Evolutionary conservation across 2,329 filamentous ascomycete species (phyloP), one percentile per base, ranked within the genome.

Genomic region (Passalora sequoiae): DNA sequence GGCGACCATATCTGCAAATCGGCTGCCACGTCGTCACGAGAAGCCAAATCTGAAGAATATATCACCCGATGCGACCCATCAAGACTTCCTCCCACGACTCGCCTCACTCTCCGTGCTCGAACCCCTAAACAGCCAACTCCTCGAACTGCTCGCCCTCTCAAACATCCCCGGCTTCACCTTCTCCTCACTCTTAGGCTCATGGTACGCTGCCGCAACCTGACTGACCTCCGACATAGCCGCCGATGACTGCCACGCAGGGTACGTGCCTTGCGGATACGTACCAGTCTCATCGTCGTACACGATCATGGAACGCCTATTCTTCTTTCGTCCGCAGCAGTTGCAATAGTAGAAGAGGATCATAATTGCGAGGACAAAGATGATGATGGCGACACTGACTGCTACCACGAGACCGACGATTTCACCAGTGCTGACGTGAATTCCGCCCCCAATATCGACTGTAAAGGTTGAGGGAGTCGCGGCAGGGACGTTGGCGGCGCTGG

Each of bases 361-460:
- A 15, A 40, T 15, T 6, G 38, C 38, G 8, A 40, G 28, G 27
- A 40, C 21, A 27, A 40, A 40, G 25, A 40, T 17, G 13, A 40
- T 40, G 30, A 40, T 40, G 17, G 27, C 38, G 25, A 40, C 38
- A 13, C 19, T 15, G 24, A 40, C 38, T 31, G 38, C 38, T 40
- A 40, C 27, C 15, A n/a, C 38, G 8, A 40, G 38, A 16, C 38
- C 38, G 17, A 40, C 27, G 17, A 40, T 40, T 31, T 30, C 27
- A n/a, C 24, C 24, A 12, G 38, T 40, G 38, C 38, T 40, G 38
- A 40, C 30, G 6, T 24, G 30, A 17, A 40, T 40, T 12, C 24
- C 27, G 38, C 38, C 30, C 13, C 38, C 38, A 22, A 40, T 31
- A 27, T 40, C 38, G 15, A 40, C 16, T 4, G 38, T 20, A 19